Percentiles rank a stretch among this genome's conserved stretches.
Evolutionary conservation across 2,329 filamentous ascomycete species (phyloP).

Genomic region (Microcyclospora tardicrescens): DNA sequence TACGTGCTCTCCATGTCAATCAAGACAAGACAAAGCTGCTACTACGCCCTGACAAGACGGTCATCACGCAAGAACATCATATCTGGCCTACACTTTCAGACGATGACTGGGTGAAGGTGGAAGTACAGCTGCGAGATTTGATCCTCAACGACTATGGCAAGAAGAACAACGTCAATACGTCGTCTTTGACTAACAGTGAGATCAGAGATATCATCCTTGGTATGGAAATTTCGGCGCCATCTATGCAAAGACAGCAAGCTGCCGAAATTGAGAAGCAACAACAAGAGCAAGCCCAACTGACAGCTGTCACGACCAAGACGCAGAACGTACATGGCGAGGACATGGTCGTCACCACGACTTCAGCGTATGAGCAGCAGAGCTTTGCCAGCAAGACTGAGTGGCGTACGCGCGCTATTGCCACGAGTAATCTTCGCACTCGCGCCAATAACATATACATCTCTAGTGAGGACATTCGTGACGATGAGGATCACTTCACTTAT

Average conservation of each 20-base stretch:
- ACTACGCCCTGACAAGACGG: constrained; percentile 87
- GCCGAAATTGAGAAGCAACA: constrained; percentile 99
- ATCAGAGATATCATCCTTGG: constrained; percentile 96
- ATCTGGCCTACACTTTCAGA: constrained; percentile 94
- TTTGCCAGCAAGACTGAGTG: constrained; percentile 99
- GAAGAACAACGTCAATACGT: constrained; percentile 99
- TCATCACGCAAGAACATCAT: constrained; percentile 96
- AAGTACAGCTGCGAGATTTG: constrained; percentile 85
- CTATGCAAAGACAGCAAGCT: constrained; percentile 94
- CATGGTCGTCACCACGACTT: constrained; percentile 95
- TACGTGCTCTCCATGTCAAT: constrained; percentile 92
- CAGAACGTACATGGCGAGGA: constrained; percentile 95
- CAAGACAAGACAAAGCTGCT: constrained; percentile 97
- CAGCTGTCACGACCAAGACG: constrained; percentile 94
- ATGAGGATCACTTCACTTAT: constrained; percentile 82
- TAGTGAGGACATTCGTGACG: constrained; percentile 80
- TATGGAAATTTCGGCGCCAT: constrained; percentile 98
- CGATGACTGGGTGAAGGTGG: constrained; percentile 99
- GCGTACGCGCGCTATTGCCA: constrained; percentile 92
- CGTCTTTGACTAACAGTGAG: constrained; percentile 90
- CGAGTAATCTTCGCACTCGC: constrained; percentile 82
- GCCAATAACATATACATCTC: constrained; percentile 99
- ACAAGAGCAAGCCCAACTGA: constrained; percentile 90
- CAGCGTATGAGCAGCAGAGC: constrained; percentile 92
- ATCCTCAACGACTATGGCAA: constrained; percentile 98